These are phyloP conservation scores for Nothophytophthora sp. DNA, from an alignment of 352 stramenopile species.

Conservation along the genomic window DNA sequence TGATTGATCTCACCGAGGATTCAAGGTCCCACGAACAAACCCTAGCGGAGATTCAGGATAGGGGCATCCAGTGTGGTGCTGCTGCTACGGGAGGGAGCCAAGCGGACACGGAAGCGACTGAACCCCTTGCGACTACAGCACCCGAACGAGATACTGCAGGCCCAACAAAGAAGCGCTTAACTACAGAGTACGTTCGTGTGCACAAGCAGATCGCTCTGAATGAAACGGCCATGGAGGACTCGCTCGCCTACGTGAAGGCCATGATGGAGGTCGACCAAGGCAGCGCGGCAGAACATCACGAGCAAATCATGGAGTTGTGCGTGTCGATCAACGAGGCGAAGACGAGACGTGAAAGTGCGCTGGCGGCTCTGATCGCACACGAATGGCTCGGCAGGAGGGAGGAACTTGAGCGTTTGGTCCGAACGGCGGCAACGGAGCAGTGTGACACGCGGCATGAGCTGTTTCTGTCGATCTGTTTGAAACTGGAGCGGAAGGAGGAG, in stretches of 20 bases:
- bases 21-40: no score
- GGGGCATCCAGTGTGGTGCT: no score
- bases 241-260: not conserved
- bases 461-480: no score
- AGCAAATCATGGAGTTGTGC: not conserved
- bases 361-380: not conserved
- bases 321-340: not conserved
- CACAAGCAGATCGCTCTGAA: not conserved
- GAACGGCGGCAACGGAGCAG: not conserved
- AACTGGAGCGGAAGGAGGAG: no score
- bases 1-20: no score
- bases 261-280: not conserved
- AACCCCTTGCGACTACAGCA: not conserved
- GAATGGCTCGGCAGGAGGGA: not conserved
- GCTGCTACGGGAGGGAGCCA: no score
- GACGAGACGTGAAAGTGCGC: not conserved
- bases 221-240: conserved; percentile 1
- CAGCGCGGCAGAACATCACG: not conserved
- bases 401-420: not conserved
- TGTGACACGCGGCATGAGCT: not conserved
- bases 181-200: not conserved
- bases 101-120: no score
- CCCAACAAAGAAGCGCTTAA: not conserved
- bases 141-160: not conserved
- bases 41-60: no score